Base-by-base conservation (phyloP, 495 filamentous ascomycete species). In the Penicillium bialowiezense region DNA sequence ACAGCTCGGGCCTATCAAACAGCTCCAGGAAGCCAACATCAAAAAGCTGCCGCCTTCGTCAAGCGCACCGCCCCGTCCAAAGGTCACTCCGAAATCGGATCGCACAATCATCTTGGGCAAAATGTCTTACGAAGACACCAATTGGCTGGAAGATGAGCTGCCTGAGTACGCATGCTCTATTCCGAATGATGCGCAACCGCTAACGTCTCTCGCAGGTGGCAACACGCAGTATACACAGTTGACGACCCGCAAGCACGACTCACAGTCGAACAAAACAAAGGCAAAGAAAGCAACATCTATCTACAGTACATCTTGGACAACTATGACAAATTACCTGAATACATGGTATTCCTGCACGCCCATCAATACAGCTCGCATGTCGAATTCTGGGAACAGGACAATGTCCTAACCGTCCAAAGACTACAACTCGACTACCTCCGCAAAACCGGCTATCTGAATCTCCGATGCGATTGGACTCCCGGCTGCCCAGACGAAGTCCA, bases 161-260 rank as follows among this genome's bases (percentile, higher is more conserved):
- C 62, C 68, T 3, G 68, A 74, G 73, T 75, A 62, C 40, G 60
- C 50, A 2, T 12, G 8, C 1, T 12, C 13, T n/a, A 35, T 24
- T 10, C 2, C 15, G 13, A 21, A 28, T 3, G 17, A 17, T 3
- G 12, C 7, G 14, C 13, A 10, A 13, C 12, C 17, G 5, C 48
- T 54, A 41, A 46, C 41, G 17, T 24, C 14, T 14, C 2, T 7
- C 19, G 3, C 41, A 77, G 74, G 51, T 77, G 73, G 73, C 65
- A 68, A 33, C 57, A 60, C 28, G 71, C 72, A 44, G 64, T 86
- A 33, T 89, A 89, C 60, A 72, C 75, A 20, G 81, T 79, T 40
- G 80, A 89, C 59, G 77, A 80, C 46, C 75, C 72, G 33, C 63
- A 59, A 1, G 74, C 80, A 6, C 58, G 69, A 6, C 62, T 63